Evolutionary conservation across 768 basidiomycete species (phyloP).

Genomic region (Trametes gibbosa): DNA sequence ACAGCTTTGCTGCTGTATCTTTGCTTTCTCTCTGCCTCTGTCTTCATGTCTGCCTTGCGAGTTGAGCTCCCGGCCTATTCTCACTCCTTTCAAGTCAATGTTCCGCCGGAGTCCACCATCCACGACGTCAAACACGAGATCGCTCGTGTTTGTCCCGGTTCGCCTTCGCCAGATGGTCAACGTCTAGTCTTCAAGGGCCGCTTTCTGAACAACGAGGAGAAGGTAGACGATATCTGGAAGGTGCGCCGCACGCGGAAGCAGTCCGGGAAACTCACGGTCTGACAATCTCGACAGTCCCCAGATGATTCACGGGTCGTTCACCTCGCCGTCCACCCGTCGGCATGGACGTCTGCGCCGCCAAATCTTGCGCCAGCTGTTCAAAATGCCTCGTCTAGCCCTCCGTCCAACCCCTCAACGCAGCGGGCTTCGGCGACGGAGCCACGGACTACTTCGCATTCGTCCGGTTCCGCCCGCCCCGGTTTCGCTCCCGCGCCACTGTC

Average conservation of each 20-base stretch:
- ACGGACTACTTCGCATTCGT: not conserved
- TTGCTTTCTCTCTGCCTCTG: not conserved
- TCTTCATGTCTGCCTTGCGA: conserved; percentile 39
- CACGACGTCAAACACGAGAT: conserved; percentile 70
- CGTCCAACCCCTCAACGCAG: not conserved
- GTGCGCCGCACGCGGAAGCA: conserved; percentile 34
- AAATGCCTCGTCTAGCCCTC: not conserved
- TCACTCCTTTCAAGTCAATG: conserved; percentile 58
- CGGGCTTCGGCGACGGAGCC: conserved; percentile 1
- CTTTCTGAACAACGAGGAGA: conserved; percentile 61
- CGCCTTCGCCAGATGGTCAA: conserved; percentile 68
- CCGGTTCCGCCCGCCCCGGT: not conserved
- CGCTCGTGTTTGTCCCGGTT: conserved; percentile 54
- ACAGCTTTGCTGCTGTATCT: conserved; percentile 7
- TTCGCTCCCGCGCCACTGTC: not conserved
- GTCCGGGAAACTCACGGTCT: conserved; percentile 11
- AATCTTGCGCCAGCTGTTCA: conserved; percentile 21
- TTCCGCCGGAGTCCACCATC: conserved; percentile 48
- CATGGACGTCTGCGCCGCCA: conserved; percentile 63
- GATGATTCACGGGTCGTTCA: conserved; percentile 65
- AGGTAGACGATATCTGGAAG: conserved; percentile 68
- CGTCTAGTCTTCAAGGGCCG: conserved; percentile 76
- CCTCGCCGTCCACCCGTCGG: conserved; percentile 76
- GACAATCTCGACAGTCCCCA: conserved; percentile 38
- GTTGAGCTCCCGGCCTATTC: conserved; percentile 78